These are phyloP conservation scores for Protea cynaroides DNA, from an alignment of 164 flowering plant species.

Conservation along the genomic window DNA sequence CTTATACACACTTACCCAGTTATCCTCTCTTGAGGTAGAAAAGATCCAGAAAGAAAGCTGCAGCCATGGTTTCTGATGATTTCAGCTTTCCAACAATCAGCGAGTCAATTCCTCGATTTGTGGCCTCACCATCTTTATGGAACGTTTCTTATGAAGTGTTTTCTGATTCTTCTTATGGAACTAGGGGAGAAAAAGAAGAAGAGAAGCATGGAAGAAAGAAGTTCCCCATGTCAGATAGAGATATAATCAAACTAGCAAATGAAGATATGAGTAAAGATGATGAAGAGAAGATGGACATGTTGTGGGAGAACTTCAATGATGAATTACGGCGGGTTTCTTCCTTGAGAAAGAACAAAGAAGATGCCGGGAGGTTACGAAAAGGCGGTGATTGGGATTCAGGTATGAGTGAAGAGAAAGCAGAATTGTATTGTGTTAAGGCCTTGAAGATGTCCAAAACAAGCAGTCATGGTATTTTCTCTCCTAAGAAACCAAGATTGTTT, in stretches of 20 bases:
- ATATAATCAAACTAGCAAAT: neutral
- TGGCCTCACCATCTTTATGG: slow-evolving; percentile 42
- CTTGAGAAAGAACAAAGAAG: neutral
- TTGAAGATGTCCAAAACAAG: slow-evolving; percentile 26
- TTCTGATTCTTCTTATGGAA: slow-evolving; percentile 6
- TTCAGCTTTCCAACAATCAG: slow-evolving; percentile 42
- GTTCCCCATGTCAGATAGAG: slow-evolving; percentile 12
- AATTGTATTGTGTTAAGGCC: slow-evolving; percentile 22
- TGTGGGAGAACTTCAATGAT: slow-evolving; percentile 68
- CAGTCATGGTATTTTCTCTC: slow-evolving; percentile 7
- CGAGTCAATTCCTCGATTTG: slow-evolving; percentile 8
- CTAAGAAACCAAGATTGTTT: slow-evolving; percentile 28
- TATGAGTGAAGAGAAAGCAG: neutral
- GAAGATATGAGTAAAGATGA: slow-evolving; percentile 5
- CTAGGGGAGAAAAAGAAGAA: neutral
- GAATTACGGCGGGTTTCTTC: slow-evolving; percentile 25
- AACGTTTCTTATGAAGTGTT: slow-evolving; percentile 18
- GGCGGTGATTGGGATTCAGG: neutral
- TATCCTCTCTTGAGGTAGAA: neutral
- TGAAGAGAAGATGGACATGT: slow-evolving; percentile 61
- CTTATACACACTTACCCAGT: neutral
- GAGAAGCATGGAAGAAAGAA: slow-evolving; percentile 13
- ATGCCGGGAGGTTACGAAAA: neutral
- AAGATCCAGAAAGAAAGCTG: neutral
- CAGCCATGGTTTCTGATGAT: slow-evolving; percentile 27